Conservation (phyloP, 2,329 filamentous ascomycete genomes). For the Pseudogymnoascus sp. region DNA sequence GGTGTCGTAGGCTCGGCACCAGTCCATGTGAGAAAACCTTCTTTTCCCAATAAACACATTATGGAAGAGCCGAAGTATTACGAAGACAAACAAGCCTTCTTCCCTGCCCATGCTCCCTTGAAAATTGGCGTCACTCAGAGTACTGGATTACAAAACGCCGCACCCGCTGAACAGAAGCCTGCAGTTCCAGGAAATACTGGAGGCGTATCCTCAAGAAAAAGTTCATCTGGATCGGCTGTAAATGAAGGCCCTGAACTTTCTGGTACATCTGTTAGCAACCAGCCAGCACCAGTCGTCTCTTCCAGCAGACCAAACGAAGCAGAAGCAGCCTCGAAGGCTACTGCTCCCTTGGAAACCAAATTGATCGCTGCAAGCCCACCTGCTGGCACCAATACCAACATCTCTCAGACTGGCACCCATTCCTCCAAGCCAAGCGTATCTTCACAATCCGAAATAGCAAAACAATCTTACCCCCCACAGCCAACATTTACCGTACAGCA, state of each 20-base stretch:
- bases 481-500: background rate
- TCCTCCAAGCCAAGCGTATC: background rate
- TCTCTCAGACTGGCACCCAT: background rate
- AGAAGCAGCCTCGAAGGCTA: background rate
- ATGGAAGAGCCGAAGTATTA: background rate
- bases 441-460: background rate
- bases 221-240: background rate
- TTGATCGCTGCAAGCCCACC: background rate
- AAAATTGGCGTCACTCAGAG: background rate
- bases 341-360: background rate
- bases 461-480: background rate
- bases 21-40: background rate
- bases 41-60: slow-evolving; percentile 1
- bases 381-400: background rate
- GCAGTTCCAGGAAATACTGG: background rate
- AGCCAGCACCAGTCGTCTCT: background rate
- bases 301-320: background rate
- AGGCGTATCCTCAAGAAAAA: background rate
- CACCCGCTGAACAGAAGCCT: background rate
- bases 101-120: background rate
- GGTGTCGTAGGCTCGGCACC: background rate
- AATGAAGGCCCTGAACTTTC: background rate
- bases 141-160: background rate
- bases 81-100: background rate
- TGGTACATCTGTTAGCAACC: background rate